A percentile compares a stretch with the other conserved stretches of the same genome.
phyloP scores from a whole-genome alignment of 371 early-diverging fungal species.

The Apophysomyces ossiformis region DNA sequence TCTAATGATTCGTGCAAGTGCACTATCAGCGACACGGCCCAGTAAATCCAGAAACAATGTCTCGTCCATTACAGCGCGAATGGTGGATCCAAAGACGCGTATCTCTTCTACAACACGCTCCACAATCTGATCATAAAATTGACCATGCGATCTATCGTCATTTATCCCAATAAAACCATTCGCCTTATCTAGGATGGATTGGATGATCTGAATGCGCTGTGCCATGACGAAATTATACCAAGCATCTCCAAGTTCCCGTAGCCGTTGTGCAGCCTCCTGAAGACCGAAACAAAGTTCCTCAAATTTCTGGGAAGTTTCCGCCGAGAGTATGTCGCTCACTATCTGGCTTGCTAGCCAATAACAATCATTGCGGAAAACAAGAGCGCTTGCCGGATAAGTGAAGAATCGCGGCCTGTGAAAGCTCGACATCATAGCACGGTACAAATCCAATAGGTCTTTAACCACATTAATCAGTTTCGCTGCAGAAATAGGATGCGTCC shows the following conservation, averaged over 20 bases:
- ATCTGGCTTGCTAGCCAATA: conserved; percentile 60
- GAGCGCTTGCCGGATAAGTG: conserved; percentile 56
- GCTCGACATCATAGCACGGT: conserved; percentile 58
- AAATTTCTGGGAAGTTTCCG: too few relatives aligned
- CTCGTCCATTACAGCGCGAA: conserved; percentile 27
- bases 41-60: conserved; percentile 38
- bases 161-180: conserved; percentile 60
- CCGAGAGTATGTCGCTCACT: background rate
- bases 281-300: background rate
- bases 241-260: conserved; percentile 29
- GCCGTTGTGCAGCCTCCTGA: conserved; percentile 16
- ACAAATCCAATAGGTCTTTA: conserved; percentile 54
- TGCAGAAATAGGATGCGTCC: conserved; percentile 42
- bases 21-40: conserved; percentile 52
- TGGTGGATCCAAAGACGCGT: conserved; percentile 47
- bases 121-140: conserved; percentile 53
- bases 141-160: conserved; percentile 42
- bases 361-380: conserved; percentile 77
- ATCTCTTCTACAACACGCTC: conserved; percentile 55
- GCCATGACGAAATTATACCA: conserved; percentile 43
- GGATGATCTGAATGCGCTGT: conserved; percentile 33
- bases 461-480: conserved; percentile 34
- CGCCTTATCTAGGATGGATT: conserved; percentile 34
- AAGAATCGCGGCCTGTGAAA: conserved; percentile 43
- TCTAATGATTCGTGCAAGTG: conserved; percentile 46